Evolutionary conservation across 1,139 yeast species (phyloP), one percentile per base, ranked within the genome.

Genomic region (Taphrina wiesneri): DNA sequence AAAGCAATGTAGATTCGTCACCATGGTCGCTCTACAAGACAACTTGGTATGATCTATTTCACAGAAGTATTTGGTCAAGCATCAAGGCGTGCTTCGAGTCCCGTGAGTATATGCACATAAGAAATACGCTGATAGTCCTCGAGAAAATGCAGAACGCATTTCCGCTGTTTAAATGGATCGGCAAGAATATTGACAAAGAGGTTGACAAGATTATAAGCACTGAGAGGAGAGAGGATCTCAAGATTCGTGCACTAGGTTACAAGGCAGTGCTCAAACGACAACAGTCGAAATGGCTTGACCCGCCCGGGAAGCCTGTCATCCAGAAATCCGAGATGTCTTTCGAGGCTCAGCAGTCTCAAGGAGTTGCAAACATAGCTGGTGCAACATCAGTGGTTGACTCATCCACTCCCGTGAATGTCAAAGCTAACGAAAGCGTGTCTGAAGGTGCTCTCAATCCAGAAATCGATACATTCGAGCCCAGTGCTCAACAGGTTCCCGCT

Each of bases 171-270:
- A 86, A 85, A 65, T 85, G 83, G 47, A 95, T 89, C 67, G 87
- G 93, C 54, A 85, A 84, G 68, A 70, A 74, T 11, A 75, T 90
- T 7, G 77, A 82, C 3, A 78, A 77, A 21, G 77, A 81, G 4
- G 78, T 91, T 59, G 80, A 83, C 49, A 71, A 75, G 0, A 82
- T 89, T 43, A 75, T 84, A 11, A 70, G 74, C 1, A 74, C 76
- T 0, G 98, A 92, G 71, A 74, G 78, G 2, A 82, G 97, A 68
- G 95, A 89, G 67, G 98, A 92, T 75, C 81, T 92, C 73, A 88
- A 86, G 72, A 79, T 91, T 36, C 61, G 67, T 4, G 68, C 67
- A 9, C 45, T 67, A 13, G 68, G 68, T 3, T 67, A 63, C 66
- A 56, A 60, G 23, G 69, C 68, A n/a, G 64, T 61, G 26, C 59